These are phyloP conservation scores for Pleurotus salmoneostramineus DNA, from an alignment of 768 basidiomycete species.

Conservation along the genomic window DNA sequence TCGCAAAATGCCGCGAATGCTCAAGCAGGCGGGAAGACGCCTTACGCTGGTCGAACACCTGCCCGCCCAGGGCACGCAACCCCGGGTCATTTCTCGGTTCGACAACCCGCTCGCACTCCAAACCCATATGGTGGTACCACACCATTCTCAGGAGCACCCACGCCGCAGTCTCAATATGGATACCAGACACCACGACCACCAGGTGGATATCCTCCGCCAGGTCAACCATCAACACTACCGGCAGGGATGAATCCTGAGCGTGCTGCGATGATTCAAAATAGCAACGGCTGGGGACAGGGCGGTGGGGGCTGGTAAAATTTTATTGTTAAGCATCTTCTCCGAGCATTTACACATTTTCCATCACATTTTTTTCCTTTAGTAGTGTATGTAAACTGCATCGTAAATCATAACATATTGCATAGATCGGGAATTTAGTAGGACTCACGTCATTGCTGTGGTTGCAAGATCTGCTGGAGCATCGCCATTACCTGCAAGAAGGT, in stretches of 20 bases:
- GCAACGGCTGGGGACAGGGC: slow-evolving; percentile 27
- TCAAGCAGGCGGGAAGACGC: slow-evolving; percentile 69
- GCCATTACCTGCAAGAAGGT: slow-evolving; percentile 50
- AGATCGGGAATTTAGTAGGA: slow-evolving; percentile 5
- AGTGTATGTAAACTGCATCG: slow-evolving; percentile 9
- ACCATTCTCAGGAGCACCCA: slow-evolving; percentile 34
- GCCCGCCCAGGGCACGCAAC: slow-evolving; percentile 72
- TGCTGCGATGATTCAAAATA: slow-evolving; percentile 59
- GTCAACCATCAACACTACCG: slow-evolving; percentile 40
- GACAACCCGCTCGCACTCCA: slow-evolving; percentile 70
- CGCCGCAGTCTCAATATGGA: slow-evolving; percentile 34
- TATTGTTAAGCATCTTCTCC: slow-evolving; percentile 11
- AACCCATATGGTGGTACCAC: slow-evolving; percentile 66
- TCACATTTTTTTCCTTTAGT: slow-evolving; percentile 8
- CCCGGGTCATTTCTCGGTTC: slow-evolving; percentile 77
- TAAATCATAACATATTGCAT: slow-evolving; percentile 1
- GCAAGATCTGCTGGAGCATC: slow-evolving; percentile 35
- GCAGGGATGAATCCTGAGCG: slow-evolving; percentile 66
- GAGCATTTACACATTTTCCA: slow-evolving; percentile 12
- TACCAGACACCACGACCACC: slow-evolving; percentile 41
- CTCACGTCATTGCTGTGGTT: slow-evolving; percentile 8
- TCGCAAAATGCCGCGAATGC: slow-evolving; percentile 55
- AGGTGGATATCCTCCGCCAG: slow-evolving; percentile 30
- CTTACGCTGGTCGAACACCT: slow-evolving; percentile 75
- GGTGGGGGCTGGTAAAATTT: slow-evolving; percentile 11